Base-by-base conservation (phyloP, 129 eudicot species). In the Rutidosis leptorrhynchoides region DNA sequence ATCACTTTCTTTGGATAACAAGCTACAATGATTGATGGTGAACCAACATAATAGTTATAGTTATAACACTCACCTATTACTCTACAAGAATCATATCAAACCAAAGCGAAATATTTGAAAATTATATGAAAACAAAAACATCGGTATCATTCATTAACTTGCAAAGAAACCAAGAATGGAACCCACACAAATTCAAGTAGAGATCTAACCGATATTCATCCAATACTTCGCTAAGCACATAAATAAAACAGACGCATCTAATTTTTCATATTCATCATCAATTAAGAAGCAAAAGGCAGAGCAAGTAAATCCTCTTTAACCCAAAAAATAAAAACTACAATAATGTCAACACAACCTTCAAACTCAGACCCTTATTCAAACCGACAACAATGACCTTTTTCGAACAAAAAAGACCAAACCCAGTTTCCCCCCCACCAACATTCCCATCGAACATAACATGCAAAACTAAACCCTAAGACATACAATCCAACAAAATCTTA, bases 311-410 rank as follows among this genome's bases (percentile, higher is more conserved):
- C 78, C 57, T 53, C 57, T n/a, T n/a, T 65, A 54, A 26, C 49
- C 78, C 67, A 29, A 65, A 74, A 71, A 56, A 43, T 42, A 64
- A 46, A 43, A 29, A 8, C 68, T 35, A 53, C 37, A 42, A 43
- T 55, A 27, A n/a, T 26, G 43, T 55, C 12, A 45, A 73, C 83
- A 78, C 71, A 69, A 29, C 73, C 56, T 29, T 20, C 72, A 63
- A 22, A 57, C 66, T 4, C 25, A 29, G 23, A 51, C 49, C 77
- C 60, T 79, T 79, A 74, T 79, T 79, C 58, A 51, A 54, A 75
- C 81, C 6, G 40, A 40, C 27, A 49, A 71, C 26, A 69, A 56
- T 29, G 49, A 67, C 40, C 68, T 24, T 63, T 30, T 70, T 58
- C 74, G 14, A 24, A 19, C 62, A 56, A 66, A 48, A 40, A 43